phyloP scores from a whole-genome alignment of 164 flowering plant genomes.

The Aristolochia fimbriata region DNA sequence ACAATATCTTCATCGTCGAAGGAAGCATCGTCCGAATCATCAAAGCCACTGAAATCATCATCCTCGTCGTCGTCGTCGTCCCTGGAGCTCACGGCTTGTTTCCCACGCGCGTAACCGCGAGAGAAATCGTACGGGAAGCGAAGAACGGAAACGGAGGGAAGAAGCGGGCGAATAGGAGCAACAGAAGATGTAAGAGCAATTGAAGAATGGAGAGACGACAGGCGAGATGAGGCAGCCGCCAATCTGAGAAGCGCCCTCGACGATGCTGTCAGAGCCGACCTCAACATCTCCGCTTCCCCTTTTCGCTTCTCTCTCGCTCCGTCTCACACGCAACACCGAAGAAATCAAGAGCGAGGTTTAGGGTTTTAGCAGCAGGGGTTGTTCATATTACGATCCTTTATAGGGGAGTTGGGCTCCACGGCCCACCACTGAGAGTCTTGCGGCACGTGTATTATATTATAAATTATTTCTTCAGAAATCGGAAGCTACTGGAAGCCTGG shows the following conservation, averaged over 20 bases:
- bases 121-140: neutral
- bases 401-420: too few species aligned
- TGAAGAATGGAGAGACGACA: neutral
- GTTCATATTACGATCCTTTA: too few species aligned
- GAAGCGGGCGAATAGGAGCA: neutral
- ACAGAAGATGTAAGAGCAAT: neutral
- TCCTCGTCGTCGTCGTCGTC: slow-evolving; percentile 2
- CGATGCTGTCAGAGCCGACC: slow-evolving; percentile 5
- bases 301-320: neutral
- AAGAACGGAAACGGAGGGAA: too few species aligned
- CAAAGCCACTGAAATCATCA: neutral
- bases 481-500: too few species aligned
- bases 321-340: too few species aligned
- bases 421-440: too few species aligned
- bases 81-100: neutral
- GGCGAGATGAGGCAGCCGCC: slow-evolving; percentile 3
- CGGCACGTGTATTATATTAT: too few species aligned
- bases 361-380: neutral
- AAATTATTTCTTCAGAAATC: too few species aligned
- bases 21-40: neutral
- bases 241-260: neutral
- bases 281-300: neutral
- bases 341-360: neutral
- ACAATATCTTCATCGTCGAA: too few species aligned
- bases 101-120: slow-evolving; percentile 4